Conservation (phyloP, 1,139 yeast genomes). For the Protomyces inundatus region DNA sequence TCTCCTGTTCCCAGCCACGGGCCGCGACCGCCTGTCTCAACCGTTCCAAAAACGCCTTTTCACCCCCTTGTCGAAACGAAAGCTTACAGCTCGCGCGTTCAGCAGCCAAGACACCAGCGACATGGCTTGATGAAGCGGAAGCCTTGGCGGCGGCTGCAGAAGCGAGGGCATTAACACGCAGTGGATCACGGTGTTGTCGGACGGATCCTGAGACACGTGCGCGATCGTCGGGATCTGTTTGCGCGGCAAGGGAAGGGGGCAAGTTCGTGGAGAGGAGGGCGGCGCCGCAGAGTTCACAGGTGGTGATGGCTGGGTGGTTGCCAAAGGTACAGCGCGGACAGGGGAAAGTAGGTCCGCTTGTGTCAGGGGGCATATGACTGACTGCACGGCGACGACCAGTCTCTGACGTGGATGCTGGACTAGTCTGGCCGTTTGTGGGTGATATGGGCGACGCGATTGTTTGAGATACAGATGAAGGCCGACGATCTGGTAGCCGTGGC, state of each 20-base stretch:
- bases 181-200: slow-evolving; percentile 41
- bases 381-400: neutral
- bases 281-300: slow-evolving; percentile 85
- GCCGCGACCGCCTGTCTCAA: slow-evolving; percentile 12
- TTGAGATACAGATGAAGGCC: neutral
- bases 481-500: slow-evolving; percentile 34
- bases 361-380: neutral
- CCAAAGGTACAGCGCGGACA: slow-evolving; percentile 82
- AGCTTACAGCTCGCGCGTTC: slow-evolving; percentile 5
- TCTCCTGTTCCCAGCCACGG: neutral
- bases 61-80: slow-evolving; percentile 9
- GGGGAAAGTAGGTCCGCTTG: slow-evolving; percentile 41
- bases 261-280: slow-evolving; percentile 43
- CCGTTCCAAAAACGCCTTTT: slow-evolving; percentile 22
- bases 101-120: neutral
- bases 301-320: slow-evolving; percentile 70
- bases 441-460: neutral
- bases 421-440: neutral
- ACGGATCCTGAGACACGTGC: slow-evolving; percentile 61
- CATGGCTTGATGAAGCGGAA: slow-evolving; percentile 26
- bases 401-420: neutral
- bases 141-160: slow-evolving; percentile 33
- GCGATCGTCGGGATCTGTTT: slow-evolving; percentile 33
- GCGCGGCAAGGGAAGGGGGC: slow-evolving; percentile 34
- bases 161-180: slow-evolving; percentile 33